Evolutionary conservation across 108 stramenopile genomes (phyloP), one percentile per base, ranked within the genome.

Genomic region (Mediolabrus comicus): DNA sequence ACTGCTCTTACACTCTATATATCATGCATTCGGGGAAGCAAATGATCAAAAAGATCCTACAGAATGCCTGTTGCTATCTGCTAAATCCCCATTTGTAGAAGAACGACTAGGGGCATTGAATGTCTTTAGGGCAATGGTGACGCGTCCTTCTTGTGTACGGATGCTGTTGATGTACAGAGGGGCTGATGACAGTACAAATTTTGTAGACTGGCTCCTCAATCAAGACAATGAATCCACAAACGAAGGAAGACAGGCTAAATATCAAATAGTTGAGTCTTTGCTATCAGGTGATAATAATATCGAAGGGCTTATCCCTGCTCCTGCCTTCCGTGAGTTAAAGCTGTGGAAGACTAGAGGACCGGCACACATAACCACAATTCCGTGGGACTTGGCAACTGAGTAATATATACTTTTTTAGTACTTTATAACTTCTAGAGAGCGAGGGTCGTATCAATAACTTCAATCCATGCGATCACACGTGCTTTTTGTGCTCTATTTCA

Each of bases 61-160:
- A 27, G 67, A 76, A 34, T 51, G 62, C 14, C 9, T 76, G 13
- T 27, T 76, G n/a, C 22, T 67, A 62, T 76, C 75, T 19, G 75
- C 75, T 9, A 76, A 76, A 59, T 76, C 75, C 13, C 75, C 75
- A 2, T 76, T 76, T 38, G 62, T 76, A 43, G 75, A 76, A 69
- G 75, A 76, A 34, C 59, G 75, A 68, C 49, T 76, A 41, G 75
- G 67, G 27, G 75, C 67, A 32, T 76, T 69, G 43, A 62, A 51
- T n/a, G 31, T 76, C 9, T 55, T 76, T 13, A 39, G 60, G 39
- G 67, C 75, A 34, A 14, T 76, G 53, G 67, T 62, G 29, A 68
- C 69, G 67, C 54, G 75, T 28, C 56, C 62, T 36, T 53, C 34
- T 33, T 46, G 59, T 26, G 33, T 76, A 8, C 34, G 65, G 28